A percentile compares a stretch with the other conserved stretches of the same genome.
Conservation (phyloP, 176 grass and related monocot genomes). For the Panicum miliaceum region DNA sequence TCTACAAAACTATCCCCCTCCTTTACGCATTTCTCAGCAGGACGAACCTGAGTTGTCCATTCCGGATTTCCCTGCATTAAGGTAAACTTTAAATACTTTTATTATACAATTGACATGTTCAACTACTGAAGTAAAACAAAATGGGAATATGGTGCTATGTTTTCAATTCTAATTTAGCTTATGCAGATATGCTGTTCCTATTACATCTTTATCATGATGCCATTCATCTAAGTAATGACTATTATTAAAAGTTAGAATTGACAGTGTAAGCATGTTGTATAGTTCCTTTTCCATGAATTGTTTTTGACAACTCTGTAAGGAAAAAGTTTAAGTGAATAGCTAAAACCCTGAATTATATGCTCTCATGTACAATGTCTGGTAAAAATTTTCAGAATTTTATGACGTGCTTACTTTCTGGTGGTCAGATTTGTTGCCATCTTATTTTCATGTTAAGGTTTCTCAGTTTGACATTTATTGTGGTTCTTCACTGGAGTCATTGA, state of each 20-base stretch:
- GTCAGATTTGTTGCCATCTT: not conserved
- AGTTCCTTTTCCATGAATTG: not conserved
- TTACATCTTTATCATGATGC: constrained; percentile 10
- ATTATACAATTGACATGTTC: not conserved
- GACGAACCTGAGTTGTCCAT: constrained; percentile 61
- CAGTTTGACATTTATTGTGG: not conserved
- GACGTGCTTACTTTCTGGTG: not conserved
- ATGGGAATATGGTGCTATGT: not conserved
- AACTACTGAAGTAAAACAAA: not conserved
- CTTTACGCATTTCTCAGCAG: constrained; percentile 48
- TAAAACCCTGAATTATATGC: not conserved
- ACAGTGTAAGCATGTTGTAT: not conserved
- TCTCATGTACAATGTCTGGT: not conserved
- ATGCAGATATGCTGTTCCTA: not conserved
- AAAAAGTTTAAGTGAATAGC: not conserved
- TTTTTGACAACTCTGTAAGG: not conserved
- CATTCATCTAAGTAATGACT: not conserved
- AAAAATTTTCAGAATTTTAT: constrained; percentile 11
- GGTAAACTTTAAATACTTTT: constrained; percentile 36
- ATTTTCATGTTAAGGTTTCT: not conserved
- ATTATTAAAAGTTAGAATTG: not conserved
- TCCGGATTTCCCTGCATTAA: constrained; percentile 66
- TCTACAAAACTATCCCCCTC: constrained; percentile 75
- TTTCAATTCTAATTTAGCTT: constrained; percentile 13
- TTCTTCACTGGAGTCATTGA: not conserved